Evolutionary conservation across 208 protist genomes (phyloP), one percentile per base, ranked within the genome.

Genomic region (Tritrichomonas musculus): DNA sequence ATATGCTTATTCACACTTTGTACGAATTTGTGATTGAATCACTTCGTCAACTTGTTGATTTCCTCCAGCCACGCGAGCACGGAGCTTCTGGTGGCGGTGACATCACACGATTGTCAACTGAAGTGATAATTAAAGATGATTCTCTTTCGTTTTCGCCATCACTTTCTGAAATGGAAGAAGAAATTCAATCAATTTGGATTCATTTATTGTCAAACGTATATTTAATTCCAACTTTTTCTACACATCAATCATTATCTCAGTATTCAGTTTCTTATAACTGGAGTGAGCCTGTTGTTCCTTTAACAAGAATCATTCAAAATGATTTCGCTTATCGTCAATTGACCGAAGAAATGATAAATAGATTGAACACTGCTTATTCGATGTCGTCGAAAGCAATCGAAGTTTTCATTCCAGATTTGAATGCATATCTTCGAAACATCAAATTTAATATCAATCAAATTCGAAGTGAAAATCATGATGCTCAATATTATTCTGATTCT

Each of bases 391-490:
- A 88, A 49, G 39, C 33, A 50, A 53, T 88, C 5, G 41, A 57
- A 88, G 41, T 53, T 22, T 88, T 47, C 41, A 27, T 41, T 41
- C 77, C 77, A 88, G 20, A 53, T n/a, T 30, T 88, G 33, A n/a
- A 44, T 41, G 47, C 41, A 27, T 88, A 88, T 39, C 57, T 88
- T 14, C 14, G 27, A 39, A 88, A 88, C 39, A 60, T 88, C n/a
- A 49, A 88, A 50, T 88, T 88, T 47, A 57, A 88, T 88, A 47
- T 88, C 9, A 11, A 88, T 50, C n/a, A 88, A 88, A n/a, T 88
- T 39, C 44, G n/a, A 88, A 47, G 17, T 39, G 47, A 88, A 57
- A 49, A 88, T 88, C 77, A 25, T 33, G 57, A 88, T n/a, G 77
- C 77, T 33, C 47, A 88, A n/a, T 88, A 27, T 57, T 88, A 88